Conservation (phyloP, 2,329 filamentous ascomycete species). For the Gaeumannomyces sp. region DNA sequence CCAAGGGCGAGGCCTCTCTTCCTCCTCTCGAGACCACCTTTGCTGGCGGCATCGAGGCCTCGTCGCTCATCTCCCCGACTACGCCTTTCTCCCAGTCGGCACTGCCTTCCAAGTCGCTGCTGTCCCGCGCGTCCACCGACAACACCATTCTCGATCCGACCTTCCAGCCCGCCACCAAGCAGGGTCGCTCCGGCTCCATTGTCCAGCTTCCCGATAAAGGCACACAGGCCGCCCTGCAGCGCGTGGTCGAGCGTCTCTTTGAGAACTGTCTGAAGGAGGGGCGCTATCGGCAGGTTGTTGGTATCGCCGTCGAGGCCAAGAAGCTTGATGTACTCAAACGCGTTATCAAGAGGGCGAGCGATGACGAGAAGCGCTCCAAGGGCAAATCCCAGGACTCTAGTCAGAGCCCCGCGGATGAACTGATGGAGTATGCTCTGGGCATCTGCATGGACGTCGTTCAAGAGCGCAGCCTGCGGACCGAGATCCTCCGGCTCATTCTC, state of each 20-base stretch:
- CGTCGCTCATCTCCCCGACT: conserved; percentile 74
- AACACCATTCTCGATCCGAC: conserved; percentile 56
- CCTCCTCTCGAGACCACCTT: conserved; percentile 79
- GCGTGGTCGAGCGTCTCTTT: conserved; percentile 82
- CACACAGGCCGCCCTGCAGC: conserved; percentile 74
- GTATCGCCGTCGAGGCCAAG: conserved; percentile 91
- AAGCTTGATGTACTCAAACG: conserved; percentile 81
- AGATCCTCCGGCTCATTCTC: conserved; percentile 89
- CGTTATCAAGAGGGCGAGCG: conserved; percentile 82
- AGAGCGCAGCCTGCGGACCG: conserved; percentile 74
- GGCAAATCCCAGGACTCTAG: conserved; percentile 47
- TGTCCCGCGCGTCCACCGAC: conserved; percentile 72
- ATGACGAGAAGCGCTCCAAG: conserved; percentile 71
- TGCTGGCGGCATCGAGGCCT: conserved; percentile 58
- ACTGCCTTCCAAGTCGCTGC: conserved; percentile 85
- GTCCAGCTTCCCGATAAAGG: conserved; percentile 61
- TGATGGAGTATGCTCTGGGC: conserved; percentile 93
- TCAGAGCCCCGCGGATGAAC: conserved; percentile 68
- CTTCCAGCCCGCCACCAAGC: conserved; percentile 46
- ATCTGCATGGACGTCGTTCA: conserved; percentile 98
- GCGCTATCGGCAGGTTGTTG: conserved; percentile 91
- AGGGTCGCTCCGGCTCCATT: conserved; percentile 51
- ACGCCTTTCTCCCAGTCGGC: conserved; percentile 94
- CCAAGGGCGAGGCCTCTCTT: conserved; percentile 39
- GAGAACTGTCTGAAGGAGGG: conserved; percentile 81